A percentile compares a stretch with the other conserved stretches of the same genome.
Evolutionary conservation across 1,284 basidiomycete species (phyloP).

Genomic region (Cutaneotrichosporon cavernicola): DNA sequence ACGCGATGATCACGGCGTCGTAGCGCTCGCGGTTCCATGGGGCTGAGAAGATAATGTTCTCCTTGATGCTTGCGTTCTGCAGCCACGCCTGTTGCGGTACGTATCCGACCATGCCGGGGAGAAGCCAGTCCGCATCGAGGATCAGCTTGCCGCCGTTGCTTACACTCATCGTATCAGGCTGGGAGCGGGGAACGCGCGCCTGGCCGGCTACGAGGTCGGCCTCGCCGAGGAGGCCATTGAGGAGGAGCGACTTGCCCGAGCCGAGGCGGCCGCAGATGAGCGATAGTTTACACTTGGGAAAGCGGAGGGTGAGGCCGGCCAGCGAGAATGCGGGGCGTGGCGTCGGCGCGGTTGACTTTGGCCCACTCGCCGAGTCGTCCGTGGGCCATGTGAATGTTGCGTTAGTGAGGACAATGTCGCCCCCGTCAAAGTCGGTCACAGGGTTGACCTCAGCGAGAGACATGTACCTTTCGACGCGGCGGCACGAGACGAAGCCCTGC

Average conservation of each 20-base stretch:
- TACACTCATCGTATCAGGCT: constrained; percentile 70
- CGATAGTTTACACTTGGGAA: constrained; percentile 73
- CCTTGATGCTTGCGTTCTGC: constrained; percentile 87
- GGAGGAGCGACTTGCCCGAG: constrained; percentile 76
- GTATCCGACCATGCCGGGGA: constrained; percentile 72
- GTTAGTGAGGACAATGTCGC: constrained; percentile 68
- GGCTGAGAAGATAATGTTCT: constrained; percentile 88
- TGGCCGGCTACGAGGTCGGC: constrained; percentile 72
- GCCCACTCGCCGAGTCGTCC: constrained; percentile 54
- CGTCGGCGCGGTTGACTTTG: constrained; percentile 62
- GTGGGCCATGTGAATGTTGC: constrained; percentile 89
- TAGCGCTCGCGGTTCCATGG: constrained; percentile 78
- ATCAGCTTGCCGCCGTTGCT: constrained; percentile 47
- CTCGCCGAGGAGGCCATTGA: constrained; percentile 82
- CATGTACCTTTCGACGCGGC: constrained; percentile 87
- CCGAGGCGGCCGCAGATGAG: constrained; percentile 70
- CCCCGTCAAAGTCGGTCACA: constrained; percentile 59
- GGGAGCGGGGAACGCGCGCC: constrained; percentile 74
- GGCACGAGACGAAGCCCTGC: constrained; percentile 76
- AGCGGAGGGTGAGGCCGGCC: constrained; percentile 72
- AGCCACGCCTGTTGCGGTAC: constrained; percentile 78
- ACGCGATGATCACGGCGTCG: constrained; percentile 69
- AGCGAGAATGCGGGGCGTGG: constrained; percentile 76
- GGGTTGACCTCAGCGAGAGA: constrained; percentile 66
- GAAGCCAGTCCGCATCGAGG: constrained; percentile 67